phyloP scores from a whole-genome alignment of 2,329 filamentous ascomycete species.

The Neocucurbitaria cava region DNA sequence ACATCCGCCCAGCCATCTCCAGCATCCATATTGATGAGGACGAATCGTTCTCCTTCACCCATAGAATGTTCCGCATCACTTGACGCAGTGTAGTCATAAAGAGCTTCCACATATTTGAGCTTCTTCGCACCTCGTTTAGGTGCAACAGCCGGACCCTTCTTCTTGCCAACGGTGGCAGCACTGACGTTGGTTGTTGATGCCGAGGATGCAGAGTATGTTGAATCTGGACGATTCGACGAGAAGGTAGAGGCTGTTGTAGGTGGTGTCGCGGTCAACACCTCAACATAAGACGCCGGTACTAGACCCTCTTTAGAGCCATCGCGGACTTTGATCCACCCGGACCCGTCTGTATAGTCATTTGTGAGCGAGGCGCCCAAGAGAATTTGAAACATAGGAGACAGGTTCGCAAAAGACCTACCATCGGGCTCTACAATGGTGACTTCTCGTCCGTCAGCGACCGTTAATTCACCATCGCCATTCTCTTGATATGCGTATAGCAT shows the following conservation, averaged over 20 bases:
- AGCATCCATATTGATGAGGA: conserved; percentile 83
- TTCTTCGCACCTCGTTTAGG: conserved; percentile 92
- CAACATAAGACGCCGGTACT: conserved; percentile 86
- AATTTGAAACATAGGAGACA: conserved; percentile 21
- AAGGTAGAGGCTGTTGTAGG: conserved; percentile 43
- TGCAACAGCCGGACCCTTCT: conserved; percentile 90
- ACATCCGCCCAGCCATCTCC: conserved; percentile 98
- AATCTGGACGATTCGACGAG: conserved; percentile 53
- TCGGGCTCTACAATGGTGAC: conserved; percentile 83
- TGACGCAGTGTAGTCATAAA: conserved; percentile 90
- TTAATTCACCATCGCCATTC: conserved; percentile 80
- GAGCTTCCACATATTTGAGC: conserved; percentile 86
- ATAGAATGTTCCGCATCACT: conserved; percentile 90
- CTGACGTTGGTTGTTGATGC: conserved; percentile 67
- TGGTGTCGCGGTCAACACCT: conserved; percentile 59
- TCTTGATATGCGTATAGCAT: conserved; percentile 91
- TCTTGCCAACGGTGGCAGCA: conserved; percentile 63
- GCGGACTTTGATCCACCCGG: conserved; percentile 89
- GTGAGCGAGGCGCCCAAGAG: conserved; percentile 26
- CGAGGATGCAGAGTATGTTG: conserved; percentile 79
- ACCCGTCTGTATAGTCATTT: conserved; percentile 69
- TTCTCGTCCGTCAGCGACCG: conserved; percentile 78
- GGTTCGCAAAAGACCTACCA: conserved; percentile 64
- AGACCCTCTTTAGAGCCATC: conserved; percentile 78
- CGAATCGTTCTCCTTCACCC: conserved; percentile 88